Conservation (phyloP, 2,329 filamentous ascomycete genomes). For the Cercospora citrullina region DNA sequence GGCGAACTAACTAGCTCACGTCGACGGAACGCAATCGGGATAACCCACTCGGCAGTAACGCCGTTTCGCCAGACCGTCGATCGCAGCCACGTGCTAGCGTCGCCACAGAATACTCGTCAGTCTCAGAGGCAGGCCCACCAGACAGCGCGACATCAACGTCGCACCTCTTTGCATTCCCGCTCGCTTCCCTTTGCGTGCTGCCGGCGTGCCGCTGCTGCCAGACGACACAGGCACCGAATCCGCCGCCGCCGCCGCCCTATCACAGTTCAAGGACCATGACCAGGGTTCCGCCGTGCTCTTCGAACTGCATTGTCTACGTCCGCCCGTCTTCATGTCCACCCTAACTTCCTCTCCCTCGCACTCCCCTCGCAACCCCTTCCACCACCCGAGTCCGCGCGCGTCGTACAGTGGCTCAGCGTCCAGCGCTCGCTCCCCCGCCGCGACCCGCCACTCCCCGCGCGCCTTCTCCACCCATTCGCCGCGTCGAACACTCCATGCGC, state of each 20-base stretch:
- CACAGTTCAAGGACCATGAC: constrained; percentile 10
- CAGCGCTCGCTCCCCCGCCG: constrained; percentile 9
- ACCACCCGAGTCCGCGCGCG: constrained; percentile 12
- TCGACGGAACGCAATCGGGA: neutral
- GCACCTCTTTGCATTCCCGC: neutral
- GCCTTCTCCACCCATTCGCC: constrained; percentile 13
- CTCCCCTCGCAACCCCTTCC: constrained; percentile 10
- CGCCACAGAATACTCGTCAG: neutral
- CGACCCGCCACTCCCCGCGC: constrained; percentile 16
- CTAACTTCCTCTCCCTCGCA: constrained; percentile 15
- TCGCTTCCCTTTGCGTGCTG: neutral
- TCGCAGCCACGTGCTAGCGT: neutral
- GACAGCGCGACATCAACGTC: neutral
- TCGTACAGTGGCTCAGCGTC: constrained; percentile 9
- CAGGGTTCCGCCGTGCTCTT: constrained; percentile 7
- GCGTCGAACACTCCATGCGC: constrained; percentile 25
- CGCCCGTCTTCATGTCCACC: constrained; percentile 16
- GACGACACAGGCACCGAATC: neutral
- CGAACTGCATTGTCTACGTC: neutral
- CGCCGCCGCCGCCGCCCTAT: neutral
- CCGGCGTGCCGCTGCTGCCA: neutral
- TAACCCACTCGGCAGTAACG: neutral
- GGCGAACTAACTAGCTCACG: neutral
- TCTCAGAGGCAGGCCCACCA: neutral
- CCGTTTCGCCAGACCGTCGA: neutral